Base-by-base conservation (phyloP, 371 early-diverging fungal genomes). In the Rhizopus stolonifer region DNA sequence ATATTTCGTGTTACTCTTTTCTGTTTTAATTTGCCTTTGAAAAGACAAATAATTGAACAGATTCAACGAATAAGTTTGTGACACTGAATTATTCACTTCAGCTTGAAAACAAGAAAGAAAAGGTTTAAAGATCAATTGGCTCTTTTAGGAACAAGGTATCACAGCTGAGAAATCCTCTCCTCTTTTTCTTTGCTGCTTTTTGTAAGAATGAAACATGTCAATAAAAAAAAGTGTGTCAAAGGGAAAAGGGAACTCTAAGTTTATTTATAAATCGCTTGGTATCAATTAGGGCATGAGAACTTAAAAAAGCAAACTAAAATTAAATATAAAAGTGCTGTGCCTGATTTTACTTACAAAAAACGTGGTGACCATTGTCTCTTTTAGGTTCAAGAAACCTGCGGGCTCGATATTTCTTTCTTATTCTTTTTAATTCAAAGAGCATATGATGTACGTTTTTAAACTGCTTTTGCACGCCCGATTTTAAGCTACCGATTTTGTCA, bases 401-500 rank as follows among this genome's bases (percentile, higher is more conserved):
- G 36, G 36, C n/a, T 36, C 36, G 15, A 36, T 14, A 14, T 14
- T 36, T 36, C n/a, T 36, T 36, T 36, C 36, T 29, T 29, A n/a
- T 36, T 36, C 36, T 36, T n/a, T 36, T 36, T 36, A 36, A 36
- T 36, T 36, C 36, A 36, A 36, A 36, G 45, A 47, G 55, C 55
- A 54, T 54, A 54, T 54, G 55, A 39, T 54, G 55, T 47, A 47
- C 15, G n/a, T 36, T 36, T 29, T 36, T 36, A 36, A 36, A 36
- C 26, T 38, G 38, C 48, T 53, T 59, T 62, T 42, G 44, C 39
- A 49, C 52, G 60, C 65, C n/a, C 65, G 57, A 65, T 53, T 56
- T 62, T 65, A 60, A 60, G 60, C 65, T 60, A 65, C 65, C 65
- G 60, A 60, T 56, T 33, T 47, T 32, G n/a, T 44, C 34, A 36